Percentiles rank a stretch among this genome's conserved stretches.
Conservation (phyloP, 805 yeast species). For the Groenewaldozyma salmanticensis region DNA sequence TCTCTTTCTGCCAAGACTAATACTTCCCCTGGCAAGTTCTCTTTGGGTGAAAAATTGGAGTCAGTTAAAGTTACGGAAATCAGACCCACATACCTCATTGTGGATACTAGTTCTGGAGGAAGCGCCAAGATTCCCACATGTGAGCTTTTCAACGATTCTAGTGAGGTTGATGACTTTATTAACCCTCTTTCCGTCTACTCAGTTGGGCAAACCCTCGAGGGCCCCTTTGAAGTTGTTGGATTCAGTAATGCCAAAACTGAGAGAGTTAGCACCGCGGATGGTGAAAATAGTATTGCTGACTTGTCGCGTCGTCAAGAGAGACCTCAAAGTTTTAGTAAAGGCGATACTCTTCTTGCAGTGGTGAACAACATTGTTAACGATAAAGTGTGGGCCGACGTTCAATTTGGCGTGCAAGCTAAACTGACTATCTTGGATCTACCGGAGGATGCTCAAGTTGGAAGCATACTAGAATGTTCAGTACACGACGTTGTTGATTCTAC, state of each 20-base stretch:
- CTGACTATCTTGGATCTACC: conserved; percentile 56
- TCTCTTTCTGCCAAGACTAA: conserved; percentile 44
- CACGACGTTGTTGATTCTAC: conserved; percentile 43
- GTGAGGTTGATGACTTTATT: conserved; percentile 46
- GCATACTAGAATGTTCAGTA: conserved; percentile 53
- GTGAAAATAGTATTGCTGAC: conserved; percentile 52
- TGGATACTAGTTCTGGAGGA: conserved; percentile 54
- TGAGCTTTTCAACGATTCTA: conserved; percentile 47
- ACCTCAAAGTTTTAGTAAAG: conserved; percentile 33
- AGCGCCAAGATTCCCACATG: conserved; percentile 74
- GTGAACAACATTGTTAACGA: conserved; percentile 57
- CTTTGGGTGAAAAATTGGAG: conserved; percentile 50
- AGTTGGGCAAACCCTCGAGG: conserved; percentile 48
- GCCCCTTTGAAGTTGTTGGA: conserved; percentile 58
- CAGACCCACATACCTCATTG: conserved; percentile 65
- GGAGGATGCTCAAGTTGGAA: conserved; percentile 57
- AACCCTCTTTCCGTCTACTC: conserved; percentile 50
- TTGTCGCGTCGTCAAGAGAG: conserved; percentile 36
- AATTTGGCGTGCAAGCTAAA: conserved; percentile 61
- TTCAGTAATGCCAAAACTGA: conserved; percentile 63
- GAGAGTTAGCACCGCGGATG: conserved; percentile 46
- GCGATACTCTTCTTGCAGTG: conserved; percentile 45
- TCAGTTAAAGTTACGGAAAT: conserved; percentile 52
- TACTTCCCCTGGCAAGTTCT: conserved; percentile 49
- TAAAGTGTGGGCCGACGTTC: conserved; percentile 54